Conservation (phyloP, 495 filamentous ascomycete species). For the Xylaria scruposa region DNA sequence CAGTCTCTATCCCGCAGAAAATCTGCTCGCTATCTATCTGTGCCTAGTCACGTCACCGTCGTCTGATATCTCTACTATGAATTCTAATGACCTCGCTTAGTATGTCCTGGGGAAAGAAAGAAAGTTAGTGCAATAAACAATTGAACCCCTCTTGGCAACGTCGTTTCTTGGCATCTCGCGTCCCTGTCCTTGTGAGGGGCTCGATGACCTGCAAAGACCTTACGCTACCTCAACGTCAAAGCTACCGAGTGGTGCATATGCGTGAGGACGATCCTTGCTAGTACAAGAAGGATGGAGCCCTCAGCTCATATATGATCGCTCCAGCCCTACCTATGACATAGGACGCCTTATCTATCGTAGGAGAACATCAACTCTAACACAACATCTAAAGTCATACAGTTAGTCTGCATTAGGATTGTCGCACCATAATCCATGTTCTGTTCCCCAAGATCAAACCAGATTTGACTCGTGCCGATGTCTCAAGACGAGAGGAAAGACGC, state of each 20-base stretch:
- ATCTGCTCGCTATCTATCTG: neutral
- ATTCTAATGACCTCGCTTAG: neutral
- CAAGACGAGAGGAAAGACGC: conserved; percentile 26
- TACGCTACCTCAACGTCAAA: conserved; percentile 1
- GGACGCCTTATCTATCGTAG: neutral
- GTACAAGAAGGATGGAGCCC: conserved; percentile 9
- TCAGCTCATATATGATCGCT: conserved; percentile 27
- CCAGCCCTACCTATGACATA: conserved; percentile 23
- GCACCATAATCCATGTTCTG: neutral
- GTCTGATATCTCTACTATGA: neutral
- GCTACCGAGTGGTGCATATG: conserved; percentile 8
- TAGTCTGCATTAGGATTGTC: conserved; percentile 5
- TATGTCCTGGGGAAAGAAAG: neutral
- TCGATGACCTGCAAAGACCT: neutral
- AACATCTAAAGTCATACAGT: neutral
- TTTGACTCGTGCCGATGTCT: conserved; percentile 12
- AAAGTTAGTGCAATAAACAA: neutral
- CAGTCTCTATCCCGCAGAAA: conserved; percentile 11
- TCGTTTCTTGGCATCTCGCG: conserved; percentile 17
- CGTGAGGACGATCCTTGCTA: conserved; percentile 18
- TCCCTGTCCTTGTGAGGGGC: neutral
- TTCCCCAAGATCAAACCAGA: neutral
- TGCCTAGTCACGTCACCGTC: conserved; percentile 1
- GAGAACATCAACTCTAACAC: neutral
- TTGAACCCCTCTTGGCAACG: conserved; percentile 5